Conservation (phyloP, 176 grass and related monocot genomes). For the Rhynchospora tenuis region DNA sequence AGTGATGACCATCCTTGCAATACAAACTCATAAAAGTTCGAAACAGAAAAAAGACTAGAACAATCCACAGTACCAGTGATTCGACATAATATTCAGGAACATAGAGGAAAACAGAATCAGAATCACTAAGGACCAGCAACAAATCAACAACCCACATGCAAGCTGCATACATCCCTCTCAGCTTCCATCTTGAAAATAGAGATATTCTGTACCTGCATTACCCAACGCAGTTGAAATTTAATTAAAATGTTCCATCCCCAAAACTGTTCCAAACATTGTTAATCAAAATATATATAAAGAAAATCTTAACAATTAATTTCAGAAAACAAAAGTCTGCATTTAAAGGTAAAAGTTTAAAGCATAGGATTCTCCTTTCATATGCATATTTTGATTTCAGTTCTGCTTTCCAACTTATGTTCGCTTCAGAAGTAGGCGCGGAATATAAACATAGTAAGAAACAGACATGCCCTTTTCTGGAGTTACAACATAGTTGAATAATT, state of each 20-base stretch:
- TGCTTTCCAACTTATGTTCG: background rate
- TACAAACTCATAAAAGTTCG: constrained; percentile 14
- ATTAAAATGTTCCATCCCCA: background rate
- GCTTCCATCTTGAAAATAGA: constrained; percentile 83
- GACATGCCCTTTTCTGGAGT: background rate
- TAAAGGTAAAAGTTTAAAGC: background rate
- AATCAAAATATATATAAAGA: too few relatives aligned
- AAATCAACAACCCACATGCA: constrained; percentile 92
- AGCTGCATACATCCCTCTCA: constrained; percentile 90
- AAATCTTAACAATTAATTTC: background rate
- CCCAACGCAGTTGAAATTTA: background rate
- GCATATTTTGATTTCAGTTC: background rate
- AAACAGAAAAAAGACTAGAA: constrained; percentile 2
- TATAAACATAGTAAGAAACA: background rate
- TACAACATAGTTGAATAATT: background rate
- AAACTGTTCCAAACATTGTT: background rate
- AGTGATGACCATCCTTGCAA: background rate
- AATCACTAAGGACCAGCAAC: constrained; percentile 64
- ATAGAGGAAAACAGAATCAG: constrained; percentile 42
- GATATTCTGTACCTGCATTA: constrained; percentile 67
- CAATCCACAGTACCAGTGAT: constrained; percentile 53
- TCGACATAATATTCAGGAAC: constrained; percentile 88
- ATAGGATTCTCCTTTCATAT: background rate
- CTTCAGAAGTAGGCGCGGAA: background rate
- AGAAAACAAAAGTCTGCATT: background rate